Evolutionary conservation across 306 rosid species (phyloP).

Genomic region (Trifolium dubium): DNA sequence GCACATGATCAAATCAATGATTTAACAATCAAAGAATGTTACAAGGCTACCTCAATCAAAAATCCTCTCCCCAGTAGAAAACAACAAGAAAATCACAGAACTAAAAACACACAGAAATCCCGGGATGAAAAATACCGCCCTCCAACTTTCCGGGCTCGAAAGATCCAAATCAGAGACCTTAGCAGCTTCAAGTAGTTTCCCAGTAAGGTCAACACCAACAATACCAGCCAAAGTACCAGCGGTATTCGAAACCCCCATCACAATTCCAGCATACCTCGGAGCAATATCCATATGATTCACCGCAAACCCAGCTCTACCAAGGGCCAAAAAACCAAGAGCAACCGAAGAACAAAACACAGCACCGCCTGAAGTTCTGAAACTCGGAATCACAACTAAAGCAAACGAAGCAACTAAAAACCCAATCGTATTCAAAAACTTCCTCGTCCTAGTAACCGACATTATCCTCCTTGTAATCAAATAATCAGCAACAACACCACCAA

Average conservation of each 20-base stretch:
- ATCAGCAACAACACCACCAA: slow-evolving; percentile 90
- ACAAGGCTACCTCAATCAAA: slow-evolving; percentile 70
- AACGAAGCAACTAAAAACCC: slow-evolving; percentile 88
- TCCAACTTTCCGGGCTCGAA: slow-evolving; percentile 91
- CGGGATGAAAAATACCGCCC: slow-evolving; percentile 76
- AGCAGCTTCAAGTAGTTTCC: slow-evolving; percentile 89
- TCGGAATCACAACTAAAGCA: slow-evolving; percentile 75
- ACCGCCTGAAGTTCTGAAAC: slow-evolving; percentile 84
- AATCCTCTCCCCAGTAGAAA: slow-evolving; percentile 94
- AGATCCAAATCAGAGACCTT: slow-evolving; percentile 72
- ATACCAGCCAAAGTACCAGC: slow-evolving; percentile 97
- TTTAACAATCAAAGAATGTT: slow-evolving; percentile 23
- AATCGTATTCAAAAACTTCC: slow-evolving; percentile 81
- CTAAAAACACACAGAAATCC: slow-evolving; percentile 86
- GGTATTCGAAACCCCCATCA: slow-evolving; percentile 97
- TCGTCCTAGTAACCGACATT: slow-evolving; percentile 73
- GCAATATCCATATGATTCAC: slow-evolving; percentile 98
- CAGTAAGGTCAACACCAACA: slow-evolving; percentile 86
- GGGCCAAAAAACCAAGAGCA: slow-evolving; percentile 96
- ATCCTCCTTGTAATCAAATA: slow-evolving; percentile 75
- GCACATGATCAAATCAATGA: slow-evolving; percentile 31
- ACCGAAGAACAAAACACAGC: slow-evolving; percentile 94
- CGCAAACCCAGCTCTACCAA: slow-evolving; percentile 96
- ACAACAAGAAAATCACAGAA: slow-evolving; percentile 69
- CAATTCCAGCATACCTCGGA: slow-evolving; percentile 94